These are phyloP conservation scores for Penicillium salamii DNA, from an alignment of 495 filamentous ascomycete species.

Conservation along the genomic window DNA sequence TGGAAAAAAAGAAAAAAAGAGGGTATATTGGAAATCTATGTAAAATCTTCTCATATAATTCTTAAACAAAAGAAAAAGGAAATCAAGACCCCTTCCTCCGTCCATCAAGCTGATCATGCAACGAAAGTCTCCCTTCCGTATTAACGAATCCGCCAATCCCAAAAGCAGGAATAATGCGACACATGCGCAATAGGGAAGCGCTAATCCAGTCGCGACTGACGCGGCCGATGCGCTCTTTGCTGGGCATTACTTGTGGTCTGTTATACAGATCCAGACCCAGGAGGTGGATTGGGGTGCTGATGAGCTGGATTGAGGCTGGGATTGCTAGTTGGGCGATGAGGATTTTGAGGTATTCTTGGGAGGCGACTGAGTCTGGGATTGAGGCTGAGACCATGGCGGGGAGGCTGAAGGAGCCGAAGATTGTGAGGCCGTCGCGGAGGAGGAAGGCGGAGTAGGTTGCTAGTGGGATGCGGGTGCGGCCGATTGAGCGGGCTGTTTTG, in stretches of 20 bases:
- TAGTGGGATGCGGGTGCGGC: constrained; percentile 51
- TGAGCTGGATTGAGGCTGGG: constrained; percentile 73
- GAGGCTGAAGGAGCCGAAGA: constrained; percentile 87
- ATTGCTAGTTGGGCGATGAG: constrained; percentile 69
- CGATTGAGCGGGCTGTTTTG: constrained; percentile 26
- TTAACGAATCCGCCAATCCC: constrained; percentile 87
- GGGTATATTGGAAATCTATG: constrained; percentile 30
- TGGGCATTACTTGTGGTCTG: constrained; percentile 41
- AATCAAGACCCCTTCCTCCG: constrained; percentile 11
- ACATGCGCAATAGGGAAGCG: constrained; percentile 71
- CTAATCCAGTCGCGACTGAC: constrained; percentile 72
- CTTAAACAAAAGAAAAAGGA: background rate
- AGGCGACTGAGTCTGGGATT: constrained; percentile 38
- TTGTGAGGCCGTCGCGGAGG: constrained; percentile 75
- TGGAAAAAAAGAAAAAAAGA: constrained; percentile 5
- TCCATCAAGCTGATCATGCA: constrained; percentile 30
- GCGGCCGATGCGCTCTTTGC: constrained; percentile 54
- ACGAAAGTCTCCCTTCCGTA: constrained; percentile 44
- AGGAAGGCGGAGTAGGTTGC: constrained; percentile 63
- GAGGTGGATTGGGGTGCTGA: constrained; percentile 81
- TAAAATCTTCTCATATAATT: no score
- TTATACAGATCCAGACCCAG: constrained; percentile 86
- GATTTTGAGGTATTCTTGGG: constrained; percentile 34
- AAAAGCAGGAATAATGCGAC: constrained; percentile 86
- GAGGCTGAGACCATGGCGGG: constrained; percentile 41